Evolutionary conservation across 2,329 filamentous ascomycete genomes (phyloP), one percentile per base, ranked within the genome.

Genomic region (Colletotrichum ledebouriae): DNA sequence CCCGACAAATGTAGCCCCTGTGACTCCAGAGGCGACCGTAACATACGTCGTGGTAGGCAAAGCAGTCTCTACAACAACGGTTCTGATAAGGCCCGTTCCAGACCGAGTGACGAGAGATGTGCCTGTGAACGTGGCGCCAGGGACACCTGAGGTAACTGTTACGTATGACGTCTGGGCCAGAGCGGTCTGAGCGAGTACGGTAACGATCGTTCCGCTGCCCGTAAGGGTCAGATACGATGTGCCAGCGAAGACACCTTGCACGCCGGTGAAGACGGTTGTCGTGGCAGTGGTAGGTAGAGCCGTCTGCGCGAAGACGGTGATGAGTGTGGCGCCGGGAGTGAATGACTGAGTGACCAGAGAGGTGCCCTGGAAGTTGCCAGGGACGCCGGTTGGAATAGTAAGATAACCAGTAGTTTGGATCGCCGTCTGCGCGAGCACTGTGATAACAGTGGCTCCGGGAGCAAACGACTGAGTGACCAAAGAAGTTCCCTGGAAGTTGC

Each of bases 1-100:
- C 4, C 65, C 65, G 12, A 37, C 17, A 12, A 68, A 67, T 0
- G 59, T 22, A 11, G 49, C 46, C 33, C 62, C 62, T 12, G 56
- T 46, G 4, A 65, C 39, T 13, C 46, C 55, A 6, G 62, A 52
- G 1, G 46, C 12, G 22, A 65, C 1, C 3, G 62, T 65, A 20
- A 41, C 25, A 15, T 49, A 50, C 1, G 52, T 29, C 5, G 52
- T 57, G 2, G 34, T 50, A 4, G 61, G 61, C 13, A 7, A 17
- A 17, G 61, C 61, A 6, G 61, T 63, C 25, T 49, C n/a, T 1
- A 44, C 52, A 6, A 63, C 11, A 1, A 63, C 42, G 5, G 60
- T 63, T 2, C 50, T 37, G 13, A 63, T 39, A 4, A 17, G 41
- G 9, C 60, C 60, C 11, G 25, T 22, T 13, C 49, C 42, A 9